Evolutionary conservation across 2,329 filamentous ascomycete species (phyloP).

Genomic region (Beauveria scarabaeidicola): DNA sequence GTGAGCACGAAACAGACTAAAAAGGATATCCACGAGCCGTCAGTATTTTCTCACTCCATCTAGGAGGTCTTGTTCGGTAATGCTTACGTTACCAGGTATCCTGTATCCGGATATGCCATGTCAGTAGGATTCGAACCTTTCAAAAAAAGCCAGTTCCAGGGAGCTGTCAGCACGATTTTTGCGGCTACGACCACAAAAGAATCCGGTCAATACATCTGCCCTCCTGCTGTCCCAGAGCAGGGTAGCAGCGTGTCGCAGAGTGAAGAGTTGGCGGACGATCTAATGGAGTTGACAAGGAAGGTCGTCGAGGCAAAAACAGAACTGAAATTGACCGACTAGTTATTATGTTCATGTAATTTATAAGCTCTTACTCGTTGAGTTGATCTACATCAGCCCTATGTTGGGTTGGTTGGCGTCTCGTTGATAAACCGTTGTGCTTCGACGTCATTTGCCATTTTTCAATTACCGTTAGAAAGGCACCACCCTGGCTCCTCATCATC

Average conservation of each 20-base stretch:
- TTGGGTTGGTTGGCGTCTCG: no score
- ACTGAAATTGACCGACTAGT: not conserved
- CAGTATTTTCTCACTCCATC: not conserved
- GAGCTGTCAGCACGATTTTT: not conserved
- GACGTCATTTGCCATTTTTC: no score
- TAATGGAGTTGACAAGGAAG: not conserved
- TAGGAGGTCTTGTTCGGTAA: no score
- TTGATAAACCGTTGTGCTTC: no score
- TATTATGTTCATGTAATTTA: not conserved
- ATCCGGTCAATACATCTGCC: not conserved
- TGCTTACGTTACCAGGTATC: not conserved
- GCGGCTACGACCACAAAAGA: not conserved
- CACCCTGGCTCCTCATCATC: no score
- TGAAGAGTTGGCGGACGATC: not conserved
- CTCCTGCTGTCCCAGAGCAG: not conserved
- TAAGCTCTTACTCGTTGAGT: no score
- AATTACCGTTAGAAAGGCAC: no score
- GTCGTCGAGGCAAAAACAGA: not conserved
- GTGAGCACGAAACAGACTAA: not conserved
- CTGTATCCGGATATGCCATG: not conserved
- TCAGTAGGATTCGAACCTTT: not conserved
- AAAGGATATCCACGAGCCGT: not conserved
- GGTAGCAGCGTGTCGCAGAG: not conserved
- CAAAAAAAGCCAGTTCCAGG: not conserved
- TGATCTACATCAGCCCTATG: no score